phyloP scores from a whole-genome alignment of 2,329 filamentous ascomycete species.

The Exophiala phaeomuriformis region DNA sequence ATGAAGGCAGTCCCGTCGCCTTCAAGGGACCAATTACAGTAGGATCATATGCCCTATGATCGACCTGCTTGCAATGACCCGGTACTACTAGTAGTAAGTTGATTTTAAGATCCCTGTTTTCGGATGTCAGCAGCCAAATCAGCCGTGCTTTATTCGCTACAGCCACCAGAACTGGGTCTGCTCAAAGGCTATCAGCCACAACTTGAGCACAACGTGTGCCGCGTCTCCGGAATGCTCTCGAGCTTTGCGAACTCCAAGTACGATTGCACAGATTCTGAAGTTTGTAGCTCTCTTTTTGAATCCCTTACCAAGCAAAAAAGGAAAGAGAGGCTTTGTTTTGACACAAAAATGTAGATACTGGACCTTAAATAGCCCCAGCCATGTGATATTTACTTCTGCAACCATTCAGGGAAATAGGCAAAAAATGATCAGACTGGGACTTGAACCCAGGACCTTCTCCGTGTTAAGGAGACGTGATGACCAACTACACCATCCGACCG shows the following conservation, averaged over 20 bases:
- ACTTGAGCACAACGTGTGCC: neutral
- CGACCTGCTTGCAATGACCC: neutral
- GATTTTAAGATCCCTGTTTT: neutral
- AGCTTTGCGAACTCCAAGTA: too few relatives aligned
- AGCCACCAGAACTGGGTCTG: slow-evolving; percentile 1
- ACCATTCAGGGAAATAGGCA: too few relatives aligned
- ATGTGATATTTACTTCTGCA: too few relatives aligned
- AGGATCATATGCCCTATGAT: neutral
- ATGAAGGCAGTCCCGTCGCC: neutral
- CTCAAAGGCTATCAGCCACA: neutral
- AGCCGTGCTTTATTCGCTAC: slow-evolving; percentile 5
- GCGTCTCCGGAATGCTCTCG: neutral
- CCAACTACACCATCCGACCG: slow-evolving; percentile 25
- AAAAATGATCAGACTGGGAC: slow-evolving; percentile 22
- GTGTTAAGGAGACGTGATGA: slow-evolving; percentile 35
- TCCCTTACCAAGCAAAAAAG: too few relatives aligned
- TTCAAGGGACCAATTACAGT: too few relatives aligned
- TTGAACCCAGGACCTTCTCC: slow-evolving; percentile 33
- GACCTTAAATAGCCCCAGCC: too few relatives aligned
- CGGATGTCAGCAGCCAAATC: neutral
- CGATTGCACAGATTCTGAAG: neutral
- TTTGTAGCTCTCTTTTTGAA: neutral
- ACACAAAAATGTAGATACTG: too few relatives aligned
- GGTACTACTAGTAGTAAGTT: neutral
- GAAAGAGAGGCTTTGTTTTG: too few relatives aligned